phyloP scores from a whole-genome alignment of 129 eudicot species.

The Arctium lappa region DNA sequence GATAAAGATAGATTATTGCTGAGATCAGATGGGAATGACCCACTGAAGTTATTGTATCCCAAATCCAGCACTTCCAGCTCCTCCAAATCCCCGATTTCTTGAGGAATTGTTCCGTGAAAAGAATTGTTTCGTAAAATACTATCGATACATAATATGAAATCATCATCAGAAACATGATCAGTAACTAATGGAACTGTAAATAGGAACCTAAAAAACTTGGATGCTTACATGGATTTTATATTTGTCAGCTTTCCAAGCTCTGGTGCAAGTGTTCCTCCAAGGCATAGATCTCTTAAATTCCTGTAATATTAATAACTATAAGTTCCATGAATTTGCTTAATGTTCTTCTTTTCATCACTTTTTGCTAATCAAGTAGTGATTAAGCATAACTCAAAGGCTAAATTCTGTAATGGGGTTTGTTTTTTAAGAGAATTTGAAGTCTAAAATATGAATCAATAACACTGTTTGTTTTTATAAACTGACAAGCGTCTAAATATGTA shows the following conservation, averaged over 20 bases:
- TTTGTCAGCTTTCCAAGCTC: conserved; percentile 55
- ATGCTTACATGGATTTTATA: conserved; percentile 61
- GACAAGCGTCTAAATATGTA: no score
- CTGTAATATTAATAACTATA: conserved; percentile 22
- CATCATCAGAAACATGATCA: conserved; percentile 15
- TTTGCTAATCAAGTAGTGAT: not conserved
- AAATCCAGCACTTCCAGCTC: conserved; percentile 70
- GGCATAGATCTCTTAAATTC: conserved; percentile 61
- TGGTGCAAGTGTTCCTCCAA: conserved; percentile 64
- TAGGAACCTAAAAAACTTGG: not conserved
- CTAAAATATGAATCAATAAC: no score
- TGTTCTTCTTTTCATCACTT: not conserved
- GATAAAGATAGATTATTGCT: conserved; percentile 51
- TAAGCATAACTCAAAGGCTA: not conserved
- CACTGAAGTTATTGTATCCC: conserved; percentile 66
- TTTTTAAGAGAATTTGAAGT: no score
- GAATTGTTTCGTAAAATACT: conserved; percentile 67
- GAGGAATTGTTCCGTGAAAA: conserved; percentile 57
- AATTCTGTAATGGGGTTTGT: not conserved
- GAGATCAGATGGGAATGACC: conserved; percentile 42
- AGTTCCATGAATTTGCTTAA: not conserved
- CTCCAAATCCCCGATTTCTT: conserved; percentile 47
- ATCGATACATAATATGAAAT: conserved; percentile 6
- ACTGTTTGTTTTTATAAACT: no score
- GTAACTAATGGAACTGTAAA: not conserved